Conservation (phyloP, 805 yeast genomes). For the Schizosaccharomyces osmophilus region DNA sequence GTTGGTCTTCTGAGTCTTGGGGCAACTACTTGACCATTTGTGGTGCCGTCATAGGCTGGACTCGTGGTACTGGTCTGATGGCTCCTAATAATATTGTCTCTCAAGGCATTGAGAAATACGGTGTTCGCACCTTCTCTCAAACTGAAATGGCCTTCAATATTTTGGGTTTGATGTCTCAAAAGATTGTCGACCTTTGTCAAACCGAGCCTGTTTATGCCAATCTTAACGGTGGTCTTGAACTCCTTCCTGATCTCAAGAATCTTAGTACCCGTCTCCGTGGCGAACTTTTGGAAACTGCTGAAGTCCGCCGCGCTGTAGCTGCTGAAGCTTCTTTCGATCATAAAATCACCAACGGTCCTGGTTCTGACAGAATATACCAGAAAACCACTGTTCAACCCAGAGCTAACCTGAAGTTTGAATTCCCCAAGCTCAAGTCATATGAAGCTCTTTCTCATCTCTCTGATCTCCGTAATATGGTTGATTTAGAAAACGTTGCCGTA, state of each 20-base stretch:
- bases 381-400: constrained; percentile 68
- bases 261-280: constrained; percentile 58
- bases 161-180: constrained; percentile 77
- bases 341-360: constrained; percentile 61
- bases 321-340: constrained; percentile 79
- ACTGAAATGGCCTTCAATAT: constrained; percentile 98
- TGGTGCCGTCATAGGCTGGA: constrained; percentile 99
- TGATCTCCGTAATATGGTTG: constrained; percentile 70
- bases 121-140: constrained; percentile 95
- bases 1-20: constrained; percentile 98
- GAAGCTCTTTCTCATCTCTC: constrained; percentile 26
- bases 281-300: constrained; percentile 53
- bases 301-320: constrained; percentile 83
- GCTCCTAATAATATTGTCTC: constrained; percentile 90
- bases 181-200: constrained; percentile 67
- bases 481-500: constrained; percentile 75
- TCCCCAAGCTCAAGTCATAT: constrained; percentile 69
- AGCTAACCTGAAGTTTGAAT: constrained; percentile 78
- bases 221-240: constrained; percentile 95
- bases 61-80: constrained; percentile 99
- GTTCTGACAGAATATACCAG: constrained; percentile 65
- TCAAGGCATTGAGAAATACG: constrained; percentile 83
- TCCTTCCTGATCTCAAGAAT: constrained; percentile 72
- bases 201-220: constrained; percentile 91
- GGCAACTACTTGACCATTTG: constrained; percentile 76